phyloP scores from a whole-genome alignment of 345 rosid genomes.

The Crucihimalaya himalaica region DNA sequence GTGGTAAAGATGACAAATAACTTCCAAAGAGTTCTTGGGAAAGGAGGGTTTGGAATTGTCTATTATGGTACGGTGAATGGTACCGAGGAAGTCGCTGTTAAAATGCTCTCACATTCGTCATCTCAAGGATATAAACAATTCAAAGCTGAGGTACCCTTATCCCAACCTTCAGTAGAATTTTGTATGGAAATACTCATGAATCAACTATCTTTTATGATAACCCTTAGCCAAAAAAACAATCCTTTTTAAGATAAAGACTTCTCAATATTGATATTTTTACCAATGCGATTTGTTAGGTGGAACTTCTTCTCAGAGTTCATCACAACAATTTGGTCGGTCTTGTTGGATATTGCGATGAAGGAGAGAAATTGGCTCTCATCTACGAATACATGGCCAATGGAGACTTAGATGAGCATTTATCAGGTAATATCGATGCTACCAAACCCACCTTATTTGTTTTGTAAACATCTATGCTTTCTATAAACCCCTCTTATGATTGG shows the following conservation, averaged over 20 bases:
- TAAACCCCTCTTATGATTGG: too few species aligned
- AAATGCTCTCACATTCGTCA: slow-evolving; percentile 39
- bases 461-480: too few species aligned
- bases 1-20: slow-evolving; percentile 45
- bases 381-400: slow-evolving; percentile 53
- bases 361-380: not conserved
- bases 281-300: slow-evolving; percentile 32
- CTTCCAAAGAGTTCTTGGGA: slow-evolving; percentile 45
- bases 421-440: too few species aligned
- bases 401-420: slow-evolving; percentile 40
- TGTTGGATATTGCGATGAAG: slow-evolving; percentile 48
- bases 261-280: not conserved
- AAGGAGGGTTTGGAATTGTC: slow-evolving; percentile 64
- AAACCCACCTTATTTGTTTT: too few species aligned
- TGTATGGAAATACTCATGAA: not conserved
- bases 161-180: not conserved
- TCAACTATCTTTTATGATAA: not conserved
- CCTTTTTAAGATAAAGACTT: not conserved
- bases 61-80: slow-evolving; percentile 43
- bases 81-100: slow-evolving; percentile 35
- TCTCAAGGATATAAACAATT: slow-evolving; percentile 38
- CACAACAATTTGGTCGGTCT: slow-evolving; percentile 51
- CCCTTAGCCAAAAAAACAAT: not conserved
- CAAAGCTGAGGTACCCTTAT: not conserved
- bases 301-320: slow-evolving; percentile 52